phyloP scores from a whole-genome alignment of 805 yeast species.

The Cyberlindnera nakhonratchasimensis region DNA sequence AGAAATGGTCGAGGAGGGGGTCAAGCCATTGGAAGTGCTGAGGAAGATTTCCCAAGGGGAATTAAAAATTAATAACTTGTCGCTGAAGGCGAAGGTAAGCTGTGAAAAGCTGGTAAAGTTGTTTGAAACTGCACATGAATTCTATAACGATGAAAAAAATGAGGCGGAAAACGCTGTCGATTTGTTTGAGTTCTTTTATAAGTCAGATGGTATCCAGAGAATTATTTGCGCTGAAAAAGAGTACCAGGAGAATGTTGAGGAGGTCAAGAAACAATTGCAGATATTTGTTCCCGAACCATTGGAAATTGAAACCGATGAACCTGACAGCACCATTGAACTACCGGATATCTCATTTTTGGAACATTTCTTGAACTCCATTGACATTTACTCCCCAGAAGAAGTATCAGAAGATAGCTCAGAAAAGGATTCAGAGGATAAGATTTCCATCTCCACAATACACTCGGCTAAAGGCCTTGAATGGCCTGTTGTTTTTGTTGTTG shows the following conservation, averaged over 20 bases:
- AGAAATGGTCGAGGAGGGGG: neutral
- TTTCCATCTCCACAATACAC: conserved; percentile 78
- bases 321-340: neutral
- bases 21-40: conserved; percentile 14
- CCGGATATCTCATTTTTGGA: conserved; percentile 25
- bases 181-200: conserved; percentile 17
- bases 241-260: conserved; percentile 35
- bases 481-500: conserved; percentile 87
- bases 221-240: conserved; percentile 28
- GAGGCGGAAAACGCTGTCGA: conserved; percentile 5
- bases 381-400: conserved; percentile 31
- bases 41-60: conserved; percentile 5
- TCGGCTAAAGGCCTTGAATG: conserved; percentile 94
- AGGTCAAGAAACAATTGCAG: conserved; percentile 36
- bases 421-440: conserved; percentile 29
- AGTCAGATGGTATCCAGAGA: conserved; percentile 3
- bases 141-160: conserved; percentile 3
- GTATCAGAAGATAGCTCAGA: conserved; percentile 26
- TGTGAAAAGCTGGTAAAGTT: conserved; percentile 4
- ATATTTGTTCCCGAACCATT: conserved; percentile 31
- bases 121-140: neutral
- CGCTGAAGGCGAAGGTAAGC: conserved; percentile 6
- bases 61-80: conserved; percentile 5
- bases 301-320: neutral
- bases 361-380: conserved; percentile 35